A percentile compares a stretch with the other conserved stretches of the same genome.
phyloP scores from a whole-genome alignment of 2,329 filamentous ascomycete species.

The Didymellaceae sp. region DNA sequence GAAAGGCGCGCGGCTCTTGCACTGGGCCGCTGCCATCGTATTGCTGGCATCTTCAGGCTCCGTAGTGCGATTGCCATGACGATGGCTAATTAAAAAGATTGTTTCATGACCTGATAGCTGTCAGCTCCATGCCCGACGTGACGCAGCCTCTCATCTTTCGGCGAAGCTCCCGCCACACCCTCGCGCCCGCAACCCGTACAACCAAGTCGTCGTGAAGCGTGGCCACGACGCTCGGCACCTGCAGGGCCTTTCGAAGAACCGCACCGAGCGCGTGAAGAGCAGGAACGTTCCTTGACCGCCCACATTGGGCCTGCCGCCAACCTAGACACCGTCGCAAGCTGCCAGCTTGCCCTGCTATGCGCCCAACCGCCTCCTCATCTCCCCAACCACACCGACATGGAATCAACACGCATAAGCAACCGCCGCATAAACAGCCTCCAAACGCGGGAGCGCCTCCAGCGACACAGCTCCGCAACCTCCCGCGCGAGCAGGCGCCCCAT shows the following conservation, averaged over 20 bases:
- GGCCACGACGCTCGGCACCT: not conserved
- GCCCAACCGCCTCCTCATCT: constrained; percentile 25
- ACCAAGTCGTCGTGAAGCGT: constrained; percentile 1
- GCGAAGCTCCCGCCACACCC: constrained; percentile 15
- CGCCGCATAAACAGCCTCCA: constrained; percentile 54
- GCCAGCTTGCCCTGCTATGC: constrained; percentile 31
- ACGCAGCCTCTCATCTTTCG: constrained; percentile 10
- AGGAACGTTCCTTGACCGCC: constrained; percentile 28
- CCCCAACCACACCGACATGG: constrained; percentile 32
- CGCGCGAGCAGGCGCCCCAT: constrained; percentile 47
- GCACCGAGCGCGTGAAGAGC: constrained; percentile 16
- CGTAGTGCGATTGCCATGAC: constrained; percentile 19
- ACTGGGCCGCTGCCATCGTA: not conserved
- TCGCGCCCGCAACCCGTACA: not conserved
- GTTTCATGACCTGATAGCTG: constrained; percentile 18
- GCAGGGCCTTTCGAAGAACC: not conserved
- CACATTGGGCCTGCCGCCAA: constrained; percentile 12
- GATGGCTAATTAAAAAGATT: constrained; percentile 19
- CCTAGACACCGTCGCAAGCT: constrained; percentile 17
- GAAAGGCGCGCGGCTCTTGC: constrained; percentile 8
- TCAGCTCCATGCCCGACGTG: constrained; percentile 18
- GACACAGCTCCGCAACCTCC: constrained; percentile 38
- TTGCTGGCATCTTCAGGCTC: not conserved
- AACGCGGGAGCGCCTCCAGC: constrained; percentile 49
- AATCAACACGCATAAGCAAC: constrained; percentile 40